Conservation (phyloP, 371 early-diverging fungal species). For the Mucor velutinosus region DNA sequence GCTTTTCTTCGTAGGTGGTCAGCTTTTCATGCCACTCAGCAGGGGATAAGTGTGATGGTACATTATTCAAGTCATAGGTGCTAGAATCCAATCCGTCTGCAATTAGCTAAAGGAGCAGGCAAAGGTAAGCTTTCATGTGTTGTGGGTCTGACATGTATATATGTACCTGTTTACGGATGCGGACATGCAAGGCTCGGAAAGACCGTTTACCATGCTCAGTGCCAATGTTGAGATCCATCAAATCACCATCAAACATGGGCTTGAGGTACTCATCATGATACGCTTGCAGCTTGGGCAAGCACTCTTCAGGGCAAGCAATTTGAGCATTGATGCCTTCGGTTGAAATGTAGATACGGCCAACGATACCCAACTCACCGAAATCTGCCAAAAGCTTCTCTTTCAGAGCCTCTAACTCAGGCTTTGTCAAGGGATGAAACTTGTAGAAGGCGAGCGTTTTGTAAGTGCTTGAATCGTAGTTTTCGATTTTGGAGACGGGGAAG, state of each 20-base stretch:
- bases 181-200: slow-evolving; percentile 75
- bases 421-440: slow-evolving; percentile 58
- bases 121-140: too few relatives aligned
- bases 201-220: slow-evolving; percentile 65
- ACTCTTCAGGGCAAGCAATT: slow-evolving; percentile 67
- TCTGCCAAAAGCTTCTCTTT: slow-evolving; percentile 54
- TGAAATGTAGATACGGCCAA: slow-evolving; percentile 80
- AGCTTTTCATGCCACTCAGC: slow-evolving; percentile 67
- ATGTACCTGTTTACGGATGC: slow-evolving; percentile 65
- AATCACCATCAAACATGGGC: slow-evolving; percentile 37
- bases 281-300: slow-evolving; percentile 45
- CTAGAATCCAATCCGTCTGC: slow-evolving; percentile 60
- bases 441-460: slow-evolving; percentile 76
- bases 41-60: slow-evolving; percentile 72
- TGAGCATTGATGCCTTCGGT: slow-evolving; percentile 85
- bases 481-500: slow-evolving; percentile 21
- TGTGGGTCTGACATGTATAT: not conserved
- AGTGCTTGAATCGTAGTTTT: slow-evolving; percentile 36
- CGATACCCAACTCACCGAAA: slow-evolving; percentile 55
- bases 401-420: slow-evolving; percentile 38
- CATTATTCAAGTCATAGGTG: slow-evolving; percentile 60
- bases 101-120: slow-evolving; percentile 50
- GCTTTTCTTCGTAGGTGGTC: slow-evolving; percentile 32
- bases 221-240: slow-evolving; percentile 69
- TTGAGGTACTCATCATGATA: slow-evolving; percentile 31